A percentile compares a stretch with the other conserved stretches of the same genome.
These are phyloP conservation scores for Tolypocladium pustulatum DNA, from an alignment of 2,329 filamentous ascomycete genomes.

Conservation along the genomic window DNA sequence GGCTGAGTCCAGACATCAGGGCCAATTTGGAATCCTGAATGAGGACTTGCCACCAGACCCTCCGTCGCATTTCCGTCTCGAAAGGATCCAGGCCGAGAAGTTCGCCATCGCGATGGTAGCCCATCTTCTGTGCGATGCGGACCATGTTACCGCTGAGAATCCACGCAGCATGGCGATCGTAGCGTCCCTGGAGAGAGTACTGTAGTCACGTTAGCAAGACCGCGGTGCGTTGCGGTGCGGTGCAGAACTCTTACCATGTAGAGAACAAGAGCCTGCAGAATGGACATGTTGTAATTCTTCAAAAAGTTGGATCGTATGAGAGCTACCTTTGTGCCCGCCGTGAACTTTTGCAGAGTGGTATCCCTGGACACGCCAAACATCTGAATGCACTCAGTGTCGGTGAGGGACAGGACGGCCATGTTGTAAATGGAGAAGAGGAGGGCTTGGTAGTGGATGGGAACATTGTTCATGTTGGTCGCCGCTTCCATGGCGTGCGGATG, in stretches of 20 bases:
- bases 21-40: conserved; percentile 47
- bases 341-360: conserved; percentile 39
- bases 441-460: conserved; percentile 50
- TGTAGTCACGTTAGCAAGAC: conserved; percentile 11
- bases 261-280: conserved; percentile 47
- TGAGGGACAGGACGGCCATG: conserved; percentile 46
- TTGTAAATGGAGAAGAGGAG: conserved; percentile 57
- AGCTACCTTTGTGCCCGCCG: conserved; percentile 37
- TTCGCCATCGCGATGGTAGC: conserved; percentile 52
- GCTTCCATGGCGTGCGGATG: conserved; percentile 57
- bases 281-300: conserved; percentile 45
- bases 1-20: conserved; percentile 45
- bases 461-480: conserved; percentile 39
- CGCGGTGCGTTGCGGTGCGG: too few relatives aligned
- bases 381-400: conserved; percentile 42
- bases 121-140: conserved; percentile 57
- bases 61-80: conserved; percentile 56
- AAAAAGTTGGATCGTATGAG: conserved; percentile 46
- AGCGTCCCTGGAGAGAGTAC: conserved; percentile 46
- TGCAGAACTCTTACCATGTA: conserved; percentile 34
- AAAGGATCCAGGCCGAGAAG: conserved; percentile 46
- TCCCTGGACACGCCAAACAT: conserved; percentile 39
- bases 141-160: conserved; percentile 50
- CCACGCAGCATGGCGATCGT: conserved; percentile 50
- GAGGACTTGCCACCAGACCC: conserved; percentile 57